Evolutionary conservation across 2,329 filamentous ascomycete species (phyloP), one percentile per base, ranked within the genome.

Genomic region (Albophoma yamanashiensis): DNA sequence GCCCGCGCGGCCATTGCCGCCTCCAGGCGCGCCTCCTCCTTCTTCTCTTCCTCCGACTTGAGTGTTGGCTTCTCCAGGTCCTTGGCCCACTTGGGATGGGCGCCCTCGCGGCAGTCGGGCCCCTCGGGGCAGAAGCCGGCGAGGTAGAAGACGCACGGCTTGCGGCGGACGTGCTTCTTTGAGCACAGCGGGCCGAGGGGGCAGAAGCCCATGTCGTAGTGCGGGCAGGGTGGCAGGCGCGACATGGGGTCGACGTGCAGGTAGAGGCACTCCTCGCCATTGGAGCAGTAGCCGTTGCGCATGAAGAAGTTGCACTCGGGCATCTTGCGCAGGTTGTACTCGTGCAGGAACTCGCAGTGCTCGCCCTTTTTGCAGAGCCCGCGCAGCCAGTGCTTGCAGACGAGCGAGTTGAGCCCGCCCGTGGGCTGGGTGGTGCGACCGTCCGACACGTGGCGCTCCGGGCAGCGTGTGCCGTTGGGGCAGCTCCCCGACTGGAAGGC

Each of bases 321-420:
- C 91, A 97, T 97, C 75, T 94, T 92, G 64, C 94, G 87, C 67
- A 99, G 83, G 76, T 99, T 97, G 80, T 97, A 99, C 76, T 97
- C 94, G 81, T 99, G 94, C 56, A 97, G 81, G 70, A 97, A 99
- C 78, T 99, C 94, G 85, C 94, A 99, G 66, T 87, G 85, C 71
- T 97, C 89, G 68, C 93, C 94, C 76, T 97, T 97, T 73, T 99
- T 99, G 81, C 94, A 99, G 25, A 99, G 85, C 0, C 92, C 93
- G 65, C 95, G 90, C 70, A 97, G 86, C 87, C 94, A 97, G 81
- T 97, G 94, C 79, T 99, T 99, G 85, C 94, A 99, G 62, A 99
- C 93, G 20, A 97, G 85, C 70, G 84, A 89, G 76, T 88, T 90
- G 72, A 88, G 88, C 40, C 85, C 86, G 47, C 79, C 74, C 17